phyloP scores from a whole-genome alignment of 2,329 filamentous ascomycete species.

The Trichophyton equinum region DNA sequence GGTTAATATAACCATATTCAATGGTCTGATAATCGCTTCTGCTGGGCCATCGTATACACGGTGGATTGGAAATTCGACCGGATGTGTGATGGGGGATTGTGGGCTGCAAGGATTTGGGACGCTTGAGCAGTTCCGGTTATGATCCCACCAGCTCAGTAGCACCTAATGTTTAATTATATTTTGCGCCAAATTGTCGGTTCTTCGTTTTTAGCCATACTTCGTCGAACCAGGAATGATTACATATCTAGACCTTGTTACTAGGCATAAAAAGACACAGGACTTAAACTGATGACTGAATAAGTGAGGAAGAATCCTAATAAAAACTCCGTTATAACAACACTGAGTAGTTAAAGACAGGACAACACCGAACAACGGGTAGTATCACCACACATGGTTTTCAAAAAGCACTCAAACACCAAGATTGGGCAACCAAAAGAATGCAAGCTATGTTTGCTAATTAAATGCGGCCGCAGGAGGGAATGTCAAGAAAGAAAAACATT shows the following conservation, averaged over 20 bases:
- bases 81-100: constrained; percentile 4
- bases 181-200: background rate
- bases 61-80: constrained; percentile 9
- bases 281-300: too few species aligned
- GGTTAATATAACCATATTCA: constrained; percentile 5
- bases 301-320: background rate
- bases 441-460: background rate
- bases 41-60: constrained; percentile 6
- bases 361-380: background rate
- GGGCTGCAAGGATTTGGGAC: background rate
- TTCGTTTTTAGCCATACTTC: too few species aligned
- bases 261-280: too few species aligned
- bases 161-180: background rate
- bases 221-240: too few species aligned
- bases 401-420: background rate
- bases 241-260: too few species aligned
- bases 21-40: constrained; percentile 2
- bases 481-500: background rate
- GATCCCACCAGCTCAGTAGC: background rate
- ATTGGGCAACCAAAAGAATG: background rate
- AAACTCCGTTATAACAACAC: background rate
- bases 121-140: constrained; percentile 12
- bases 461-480: background rate
- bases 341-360: background rate
- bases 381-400: background rate